Conservation (phyloP, 2,329 filamentous ascomycete species). For the Stachybotrys echinatus region DNA sequence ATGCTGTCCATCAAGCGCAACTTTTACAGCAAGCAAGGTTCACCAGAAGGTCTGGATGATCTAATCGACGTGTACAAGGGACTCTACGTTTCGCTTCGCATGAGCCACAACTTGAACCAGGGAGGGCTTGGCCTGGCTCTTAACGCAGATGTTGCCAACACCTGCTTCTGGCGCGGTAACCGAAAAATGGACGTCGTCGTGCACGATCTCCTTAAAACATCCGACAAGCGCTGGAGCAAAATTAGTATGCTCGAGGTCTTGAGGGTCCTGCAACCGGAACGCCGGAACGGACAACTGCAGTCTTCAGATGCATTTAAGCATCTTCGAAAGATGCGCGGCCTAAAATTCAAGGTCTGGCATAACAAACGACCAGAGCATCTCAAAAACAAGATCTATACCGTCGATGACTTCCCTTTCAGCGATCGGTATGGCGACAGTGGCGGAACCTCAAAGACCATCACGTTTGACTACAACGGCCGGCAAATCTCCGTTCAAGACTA, state of each 20-base stretch:
- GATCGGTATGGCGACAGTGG: slow-evolving; percentile 38
- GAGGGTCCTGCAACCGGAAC: slow-evolving; percentile 28
- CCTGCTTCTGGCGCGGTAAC: slow-evolving; percentile 68
- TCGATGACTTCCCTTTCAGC: slow-evolving; percentile 47
- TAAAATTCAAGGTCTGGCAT: slow-evolving; percentile 54
- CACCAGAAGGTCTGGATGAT: slow-evolving; percentile 44
- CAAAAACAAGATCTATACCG: slow-evolving; percentile 43
- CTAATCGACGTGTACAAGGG: slow-evolving; percentile 79
- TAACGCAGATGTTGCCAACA: slow-evolving; percentile 89
- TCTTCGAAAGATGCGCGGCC: slow-evolving; percentile 46
- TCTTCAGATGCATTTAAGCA: slow-evolving; percentile 49
- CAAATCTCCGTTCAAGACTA: slow-evolving; percentile 46
- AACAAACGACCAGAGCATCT: slow-evolving; percentile 30
- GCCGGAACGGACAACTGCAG: slow-evolving; percentile 11
- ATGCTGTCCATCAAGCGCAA: slow-evolving; percentile 73
- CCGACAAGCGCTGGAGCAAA: slow-evolving; percentile 21
- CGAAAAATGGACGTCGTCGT: slow-evolving; percentile 32
- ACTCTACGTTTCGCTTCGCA: slow-evolving; percentile 78
- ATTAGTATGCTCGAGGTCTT: slow-evolving; percentile 18
- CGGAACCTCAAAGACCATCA: slow-evolving; percentile 44
- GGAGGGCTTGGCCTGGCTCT: slow-evolving; percentile 62
- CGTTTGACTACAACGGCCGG: slow-evolving; percentile 48
- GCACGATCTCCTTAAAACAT: slow-evolving; percentile 25
- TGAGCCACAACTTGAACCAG: slow-evolving; percentile 51
- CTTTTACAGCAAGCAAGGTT: slow-evolving; percentile 61